Evolutionary conservation across 2,329 filamentous ascomycete species (phyloP).

Genomic region (Exserohilum turcica): DNA sequence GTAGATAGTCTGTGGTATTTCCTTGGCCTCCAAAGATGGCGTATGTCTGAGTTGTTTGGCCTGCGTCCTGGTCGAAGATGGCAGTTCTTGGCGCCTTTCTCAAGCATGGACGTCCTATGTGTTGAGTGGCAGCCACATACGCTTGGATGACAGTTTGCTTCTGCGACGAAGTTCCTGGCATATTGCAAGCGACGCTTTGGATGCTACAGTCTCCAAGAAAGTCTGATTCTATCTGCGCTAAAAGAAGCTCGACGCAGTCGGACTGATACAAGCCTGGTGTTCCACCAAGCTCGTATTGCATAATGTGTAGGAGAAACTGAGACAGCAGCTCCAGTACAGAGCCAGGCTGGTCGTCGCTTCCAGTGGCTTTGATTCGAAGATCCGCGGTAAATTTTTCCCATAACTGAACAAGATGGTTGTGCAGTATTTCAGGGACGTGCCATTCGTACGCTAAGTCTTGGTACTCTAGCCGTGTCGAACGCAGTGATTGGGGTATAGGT

Average conservation of each 20-base stretch:
- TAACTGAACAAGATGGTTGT: not conserved
- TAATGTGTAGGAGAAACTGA: not conserved
- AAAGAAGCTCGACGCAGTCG: not conserved
- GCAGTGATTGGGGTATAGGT: not conserved
- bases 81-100: not conserved
- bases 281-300: not conserved
- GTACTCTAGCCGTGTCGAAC: not conserved
- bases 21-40: slow-evolving; percentile 39
- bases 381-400: not conserved
- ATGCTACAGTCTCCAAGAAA: not conserved
- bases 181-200: not conserved
- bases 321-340: not conserved
- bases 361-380: not conserved
- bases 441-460: not conserved
- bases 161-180: not conserved
- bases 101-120: not conserved
- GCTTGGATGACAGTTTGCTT: not conserved
- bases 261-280: not conserved
- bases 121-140: not conserved
- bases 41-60: slow-evolving; percentile 11
- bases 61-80: slow-evolving; percentile 10
- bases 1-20: slow-evolving; percentile 33
- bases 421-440: not conserved
- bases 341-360: not conserved
- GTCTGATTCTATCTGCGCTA: not conserved